Percentiles rank a stretch among this genome's conserved stretches.
These are phyloP conservation scores for Ceratocystiopsis minuta DNA, from an alignment of 2,329 filamentous ascomycete species.

Conservation along the genomic window DNA sequence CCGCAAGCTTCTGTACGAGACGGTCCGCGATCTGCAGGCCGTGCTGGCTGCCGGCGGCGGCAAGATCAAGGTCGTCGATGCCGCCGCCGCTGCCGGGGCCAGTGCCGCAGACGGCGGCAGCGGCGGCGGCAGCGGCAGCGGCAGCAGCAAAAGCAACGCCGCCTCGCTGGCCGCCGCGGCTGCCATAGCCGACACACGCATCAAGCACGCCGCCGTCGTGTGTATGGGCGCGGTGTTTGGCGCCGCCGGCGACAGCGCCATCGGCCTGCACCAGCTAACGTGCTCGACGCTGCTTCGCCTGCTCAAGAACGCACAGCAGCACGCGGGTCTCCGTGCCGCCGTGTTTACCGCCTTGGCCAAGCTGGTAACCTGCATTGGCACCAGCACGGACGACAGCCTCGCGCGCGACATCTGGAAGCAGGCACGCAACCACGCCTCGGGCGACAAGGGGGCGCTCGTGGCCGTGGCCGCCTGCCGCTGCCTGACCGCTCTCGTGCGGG, in stretches of 20 bases:
- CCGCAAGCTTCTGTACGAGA: slow-evolving; percentile 82
- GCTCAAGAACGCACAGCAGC: slow-evolving; percentile 58
- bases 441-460: slow-evolving; percentile 70
- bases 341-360: slow-evolving; percentile 60
- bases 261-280: slow-evolving; percentile 60
- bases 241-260: slow-evolving; percentile 83
- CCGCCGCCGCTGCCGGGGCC: slow-evolving; percentile 22
- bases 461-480: slow-evolving; percentile 65
- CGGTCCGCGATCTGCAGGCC: slow-evolving; percentile 68
- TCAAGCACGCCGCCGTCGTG: slow-evolving; percentile 73
- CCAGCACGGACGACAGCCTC: slow-evolving; percentile 64
- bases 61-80: slow-evolving; percentile 50
- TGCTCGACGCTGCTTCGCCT: slow-evolving; percentile 58
- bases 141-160: slow-evolving; percentile 59
- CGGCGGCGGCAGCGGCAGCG: slow-evolving; percentile 32
- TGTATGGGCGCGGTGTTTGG: slow-evolving; percentile 81
- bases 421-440: slow-evolving; percentile 53
- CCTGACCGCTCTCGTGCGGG: slow-evolving; percentile 51
- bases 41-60: slow-evolving; percentile 53
- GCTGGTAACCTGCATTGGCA: slow-evolving; percentile 55
- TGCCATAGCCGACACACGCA: slow-evolving; percentile 40
- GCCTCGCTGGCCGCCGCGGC: slow-evolving; percentile 37
- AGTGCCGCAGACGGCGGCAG: no score
- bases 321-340: slow-evolving; percentile 67
- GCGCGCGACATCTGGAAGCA: slow-evolving; percentile 93